Conservation (phyloP, 2,329 filamentous ascomycete species). For the Hirsutella thompsonii region DNA sequence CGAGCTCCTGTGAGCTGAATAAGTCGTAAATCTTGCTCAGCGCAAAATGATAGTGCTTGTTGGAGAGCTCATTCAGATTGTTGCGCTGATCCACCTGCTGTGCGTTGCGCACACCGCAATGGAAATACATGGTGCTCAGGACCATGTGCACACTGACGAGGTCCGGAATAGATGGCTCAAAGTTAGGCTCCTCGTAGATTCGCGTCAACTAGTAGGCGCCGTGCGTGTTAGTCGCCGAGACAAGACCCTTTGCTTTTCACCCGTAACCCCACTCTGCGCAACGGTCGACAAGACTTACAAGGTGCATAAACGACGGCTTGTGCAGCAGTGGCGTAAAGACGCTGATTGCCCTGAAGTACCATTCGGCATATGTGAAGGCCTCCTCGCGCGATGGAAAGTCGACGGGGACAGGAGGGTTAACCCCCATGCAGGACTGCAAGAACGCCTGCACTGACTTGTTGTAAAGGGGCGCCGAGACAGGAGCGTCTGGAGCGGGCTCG, state of each 20-base stretch:
- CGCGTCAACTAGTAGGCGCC: slow-evolving; percentile 33
- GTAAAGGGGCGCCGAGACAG: slow-evolving; percentile 34
- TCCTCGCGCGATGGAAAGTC: slow-evolving; percentile 51
- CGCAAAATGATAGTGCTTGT: slow-evolving; percentile 67
- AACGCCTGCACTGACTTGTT: slow-evolving; percentile 65
- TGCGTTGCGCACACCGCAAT: slow-evolving; percentile 59
- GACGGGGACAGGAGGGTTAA: slow-evolving; percentile 42
- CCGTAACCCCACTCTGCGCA: not conserved
- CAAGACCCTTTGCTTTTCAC: not conserved
- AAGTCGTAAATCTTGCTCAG: slow-evolving; percentile 57
- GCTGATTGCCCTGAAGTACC: slow-evolving; percentile 63
- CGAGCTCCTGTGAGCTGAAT: slow-evolving; percentile 44
- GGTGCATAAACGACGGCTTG: slow-evolving; percentile 55
- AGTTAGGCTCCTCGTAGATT: slow-evolving; percentile 57
- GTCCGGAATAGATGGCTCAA: slow-evolving; percentile 50
- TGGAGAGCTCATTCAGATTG: slow-evolving; percentile 50
- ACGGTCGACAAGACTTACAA: slow-evolving; percentile 34
- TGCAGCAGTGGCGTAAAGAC: slow-evolving; percentile 67
- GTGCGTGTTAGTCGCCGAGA: not conserved
- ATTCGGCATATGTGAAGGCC: slow-evolving; percentile 56
- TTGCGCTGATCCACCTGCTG: slow-evolving; percentile 39
- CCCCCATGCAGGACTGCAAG: slow-evolving; percentile 48
- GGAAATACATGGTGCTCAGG: slow-evolving; percentile 64
- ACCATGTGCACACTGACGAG: slow-evolving; percentile 66
- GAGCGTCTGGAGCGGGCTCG: slow-evolving; percentile 30